Conservation (phyloP, 1,284 basidiomycete species). For the Polyporus tsugae region DNA sequence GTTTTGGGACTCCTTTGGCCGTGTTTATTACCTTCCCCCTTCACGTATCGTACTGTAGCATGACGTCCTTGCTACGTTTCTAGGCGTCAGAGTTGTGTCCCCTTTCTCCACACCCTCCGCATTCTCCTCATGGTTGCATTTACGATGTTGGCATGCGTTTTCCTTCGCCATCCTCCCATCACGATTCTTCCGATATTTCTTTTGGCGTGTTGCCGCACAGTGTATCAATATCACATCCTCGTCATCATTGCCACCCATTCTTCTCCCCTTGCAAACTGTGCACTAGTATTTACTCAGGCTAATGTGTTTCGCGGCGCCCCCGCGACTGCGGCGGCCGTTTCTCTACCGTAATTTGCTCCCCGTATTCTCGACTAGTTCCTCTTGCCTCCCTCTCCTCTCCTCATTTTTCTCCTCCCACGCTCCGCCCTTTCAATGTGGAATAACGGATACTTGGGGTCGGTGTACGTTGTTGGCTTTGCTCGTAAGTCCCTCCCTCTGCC, state of each 20-base stretch:
- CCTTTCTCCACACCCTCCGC: constrained; percentile 14
- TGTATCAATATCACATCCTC: constrained; percentile 45
- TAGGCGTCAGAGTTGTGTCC: constrained; percentile 32
- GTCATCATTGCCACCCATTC: constrained; percentile 32
- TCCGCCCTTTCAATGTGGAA: constrained; percentile 24
- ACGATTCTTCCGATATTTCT: constrained; percentile 24
- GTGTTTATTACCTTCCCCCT: constrained; percentile 37
- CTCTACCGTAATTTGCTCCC: constrained; percentile 36
- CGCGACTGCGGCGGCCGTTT: constrained; percentile 25
- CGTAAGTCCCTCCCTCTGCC: constrained; percentile 27
- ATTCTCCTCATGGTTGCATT: constrained; percentile 20
- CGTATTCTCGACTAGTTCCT: constrained; percentile 27
- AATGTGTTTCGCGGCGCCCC: constrained; percentile 24
- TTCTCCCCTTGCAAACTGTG: constrained; percentile 34
- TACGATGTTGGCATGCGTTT: constrained; percentile 28
- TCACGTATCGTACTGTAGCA: constrained; percentile 32
- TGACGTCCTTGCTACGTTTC: constrained; percentile 29
- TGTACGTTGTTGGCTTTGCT: constrained; percentile 39
- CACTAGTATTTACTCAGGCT: constrained; percentile 38
- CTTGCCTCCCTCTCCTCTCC: constrained; percentile 14
- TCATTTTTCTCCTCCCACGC: constrained; percentile 4
- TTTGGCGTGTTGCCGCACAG: constrained; percentile 41
- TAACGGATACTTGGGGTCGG: constrained; percentile 30
- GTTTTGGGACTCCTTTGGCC: constrained; percentile 50
- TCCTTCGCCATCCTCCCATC: constrained; percentile 19